Percentiles rank a stretch among this genome's conserved stretches.
Conservation (phyloP, 2,329 filamentous ascomycete genomes). For the Fusarium keratoplasticum region DNA sequence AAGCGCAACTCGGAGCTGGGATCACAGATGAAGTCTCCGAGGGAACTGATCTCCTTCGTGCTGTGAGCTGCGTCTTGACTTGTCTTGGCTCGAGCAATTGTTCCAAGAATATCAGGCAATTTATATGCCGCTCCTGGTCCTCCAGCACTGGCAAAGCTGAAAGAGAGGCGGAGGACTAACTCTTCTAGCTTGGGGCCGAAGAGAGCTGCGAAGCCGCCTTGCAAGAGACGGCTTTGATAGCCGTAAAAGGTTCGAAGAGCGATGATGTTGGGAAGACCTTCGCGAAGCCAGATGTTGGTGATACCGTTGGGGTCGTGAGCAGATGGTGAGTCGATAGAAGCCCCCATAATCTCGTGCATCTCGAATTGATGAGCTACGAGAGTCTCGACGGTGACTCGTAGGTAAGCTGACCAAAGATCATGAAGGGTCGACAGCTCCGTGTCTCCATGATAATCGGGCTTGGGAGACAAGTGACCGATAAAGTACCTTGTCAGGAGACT, state of each 20-base stretch:
- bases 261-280: constrained; percentile 59
- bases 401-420: constrained; percentile 62
- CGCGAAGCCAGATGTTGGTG: constrained; percentile 58
- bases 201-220: constrained; percentile 61
- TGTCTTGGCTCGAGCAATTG: constrained; percentile 46
- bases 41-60: constrained; percentile 60
- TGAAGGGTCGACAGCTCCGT: constrained; percentile 59
- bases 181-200: constrained; percentile 65
- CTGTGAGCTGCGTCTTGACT: constrained; percentile 58
- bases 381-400: constrained; percentile 62
- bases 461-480: constrained; percentile 62
- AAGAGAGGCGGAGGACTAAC: constrained; percentile 64
- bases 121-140: constrained; percentile 55
- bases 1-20: constrained; percentile 58
- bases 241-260: constrained; percentile 64
- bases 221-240: constrained; percentile 63
- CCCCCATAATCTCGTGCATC: constrained; percentile 62
- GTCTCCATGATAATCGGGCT: constrained; percentile 59
- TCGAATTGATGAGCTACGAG: constrained; percentile 65
- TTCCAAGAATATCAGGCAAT: constrained; percentile 43
- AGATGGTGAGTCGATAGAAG: constrained; percentile 40
- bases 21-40: constrained; percentile 62
- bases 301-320: constrained; percentile 21
- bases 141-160: constrained; percentile 59
- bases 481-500: constrained; percentile 67